Evolutionary conservation across 192 early-diverging fungal genomes (phyloP), one percentile per base, ranked within the genome.

Genomic region (Spinellus fusiger): DNA sequence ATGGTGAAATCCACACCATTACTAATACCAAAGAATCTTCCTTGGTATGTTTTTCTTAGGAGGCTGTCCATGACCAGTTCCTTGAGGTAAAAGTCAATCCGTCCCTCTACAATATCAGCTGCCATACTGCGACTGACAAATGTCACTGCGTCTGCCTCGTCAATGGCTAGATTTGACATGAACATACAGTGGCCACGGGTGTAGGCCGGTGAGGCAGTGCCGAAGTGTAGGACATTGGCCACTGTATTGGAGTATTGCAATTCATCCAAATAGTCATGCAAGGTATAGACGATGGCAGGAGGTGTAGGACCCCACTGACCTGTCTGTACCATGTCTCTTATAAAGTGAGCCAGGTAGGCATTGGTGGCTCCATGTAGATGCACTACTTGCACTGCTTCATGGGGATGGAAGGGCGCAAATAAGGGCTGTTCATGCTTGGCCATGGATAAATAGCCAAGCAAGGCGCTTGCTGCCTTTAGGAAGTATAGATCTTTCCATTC

Each of bases 401-500:
- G 71, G n/a, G 29, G 32, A 18, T 56, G 61, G 16, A 44, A 6
- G 2, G 66, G 63, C 4, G 74, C 76, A 69, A 83, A 83, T 4
- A 83, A 63, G 0, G 80, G 73, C 26, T 75, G 57, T 16, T 83
- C 80, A 25, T 74, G 54, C 48, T 66, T 73, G 20, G 51, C 65
- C 28, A 73, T 61, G 6, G 63, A 65, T 28, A 71, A 64, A 56
- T 71, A 66, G 22, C 70, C 58, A 15, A 83, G 62, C 59, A 83
- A 77, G 1, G 69, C 60, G 1, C 79, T 77, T 0, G 59, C 76
- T 4, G 79, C 81, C 54, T 83, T 83, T 27, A 72, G 66, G 58
- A 83, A 83, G 34, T 76, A 83, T 4, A 74, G 77, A 69, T 83
- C 77, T 51, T 73, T 79, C 79, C 81, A 83, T 58, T 83, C 81